These are phyloP conservation scores for Fomitopsis serialis DNA, from an alignment of 768 basidiomycete species.

Conservation along the genomic window DNA sequence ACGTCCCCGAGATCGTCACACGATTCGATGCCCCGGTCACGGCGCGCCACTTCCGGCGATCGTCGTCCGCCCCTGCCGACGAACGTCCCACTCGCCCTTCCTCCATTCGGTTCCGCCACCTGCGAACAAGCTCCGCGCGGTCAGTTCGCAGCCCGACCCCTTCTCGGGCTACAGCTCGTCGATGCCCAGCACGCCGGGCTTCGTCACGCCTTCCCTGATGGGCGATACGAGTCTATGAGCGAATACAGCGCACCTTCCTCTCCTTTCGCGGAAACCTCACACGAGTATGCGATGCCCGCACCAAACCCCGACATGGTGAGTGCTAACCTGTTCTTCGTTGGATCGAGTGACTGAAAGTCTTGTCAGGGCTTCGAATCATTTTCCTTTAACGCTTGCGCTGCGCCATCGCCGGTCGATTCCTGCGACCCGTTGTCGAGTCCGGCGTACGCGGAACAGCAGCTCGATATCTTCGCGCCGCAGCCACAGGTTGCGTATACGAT, in stretches of 20 bases:
- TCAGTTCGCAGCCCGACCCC: constrained; percentile 22
- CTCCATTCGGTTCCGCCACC: constrained; percentile 8
- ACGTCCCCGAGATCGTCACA: constrained; percentile 57
- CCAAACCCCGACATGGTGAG: constrained; percentile 23
- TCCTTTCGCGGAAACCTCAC: constrained; percentile 10
- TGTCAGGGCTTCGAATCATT: constrained; percentile 23
- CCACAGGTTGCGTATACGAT: constrained; percentile 5
- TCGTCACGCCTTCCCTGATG: constrained; percentile 10
- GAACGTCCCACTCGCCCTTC: constrained; percentile 19
- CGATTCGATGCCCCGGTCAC: constrained; percentile 73
- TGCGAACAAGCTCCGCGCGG: constrained; percentile 17
- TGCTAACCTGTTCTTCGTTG: neutral
- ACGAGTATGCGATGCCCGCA: constrained; percentile 13
- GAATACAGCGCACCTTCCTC: constrained; percentile 21
- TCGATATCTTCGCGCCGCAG: constrained; percentile 14
- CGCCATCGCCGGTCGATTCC: constrained; percentile 7
- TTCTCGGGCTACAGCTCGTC: neutral
- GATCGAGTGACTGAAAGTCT: neutral
- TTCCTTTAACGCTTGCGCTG: constrained; percentile 19
- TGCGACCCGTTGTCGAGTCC: constrained; percentile 17
- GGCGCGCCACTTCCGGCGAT: constrained; percentile 62
- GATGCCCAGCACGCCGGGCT: constrained; percentile 3
- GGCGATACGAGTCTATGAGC: constrained; percentile 13
- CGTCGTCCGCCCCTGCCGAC: constrained; percentile 43
- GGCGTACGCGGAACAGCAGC: constrained; percentile 2